Evolutionary conservation across 306 rosid species (phyloP).

Genomic region (Medicago ruthenica): DNA sequence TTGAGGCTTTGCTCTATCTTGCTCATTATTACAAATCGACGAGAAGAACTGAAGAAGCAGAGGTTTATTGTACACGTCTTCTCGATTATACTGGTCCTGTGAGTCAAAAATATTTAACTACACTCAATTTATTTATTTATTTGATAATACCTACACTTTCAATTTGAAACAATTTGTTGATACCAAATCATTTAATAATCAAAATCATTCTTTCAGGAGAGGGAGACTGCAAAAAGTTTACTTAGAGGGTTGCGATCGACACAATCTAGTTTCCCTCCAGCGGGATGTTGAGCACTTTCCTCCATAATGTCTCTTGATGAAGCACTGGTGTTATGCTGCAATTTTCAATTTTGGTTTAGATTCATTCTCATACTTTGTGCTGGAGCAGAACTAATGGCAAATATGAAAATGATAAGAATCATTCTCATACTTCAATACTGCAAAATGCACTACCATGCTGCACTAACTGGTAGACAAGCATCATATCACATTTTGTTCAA

Average conservation of each 20-base stretch:
- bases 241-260: slow-evolving; percentile 82
- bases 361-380: neutral
- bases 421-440: too few relatives aligned
- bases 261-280: slow-evolving; percentile 67
- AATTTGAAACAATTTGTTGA: slow-evolving; percentile 19
- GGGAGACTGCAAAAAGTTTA: slow-evolving; percentile 90
- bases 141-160: neutral
- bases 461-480: too few relatives aligned
- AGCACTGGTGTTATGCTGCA: neutral
- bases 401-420: neutral
- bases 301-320: slow-evolving; percentile 49
- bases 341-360: slow-evolving; percentile 21
- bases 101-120: slow-evolving; percentile 45
- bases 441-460: too few relatives aligned
- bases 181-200: slow-evolving; percentile 5
- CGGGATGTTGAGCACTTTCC: slow-evolving; percentile 88
- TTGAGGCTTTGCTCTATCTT: slow-evolving; percentile 84
- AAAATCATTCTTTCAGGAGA: slow-evolving; percentile 66
- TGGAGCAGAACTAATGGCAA: neutral
- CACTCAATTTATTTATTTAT: slow-evolving; percentile 1
- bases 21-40: slow-evolving; percentile 64
- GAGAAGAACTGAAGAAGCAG: slow-evolving; percentile 83
- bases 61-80: slow-evolving; percentile 94
- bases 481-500: too few relatives aligned
- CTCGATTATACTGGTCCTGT: slow-evolving; percentile 94